Conservation (phyloP, 805 yeast genomes). For the Hanseniaspora pseudoguilliermondii region DNA sequence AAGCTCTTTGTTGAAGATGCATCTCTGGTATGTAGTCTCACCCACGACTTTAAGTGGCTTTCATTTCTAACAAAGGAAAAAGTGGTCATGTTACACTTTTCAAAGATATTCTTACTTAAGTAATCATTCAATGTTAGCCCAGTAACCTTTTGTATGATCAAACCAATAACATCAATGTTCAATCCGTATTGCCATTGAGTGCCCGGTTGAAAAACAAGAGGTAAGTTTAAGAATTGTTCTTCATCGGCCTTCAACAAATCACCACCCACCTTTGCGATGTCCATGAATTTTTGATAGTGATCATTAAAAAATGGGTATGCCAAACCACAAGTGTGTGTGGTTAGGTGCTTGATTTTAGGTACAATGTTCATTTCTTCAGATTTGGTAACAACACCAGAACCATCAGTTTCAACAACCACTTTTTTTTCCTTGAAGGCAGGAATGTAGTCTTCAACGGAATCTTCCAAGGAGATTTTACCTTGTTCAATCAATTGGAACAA, state of each 20-base stretch:
- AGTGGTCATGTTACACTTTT: slow-evolving; percentile 22
- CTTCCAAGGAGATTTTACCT: slow-evolving; percentile 25
- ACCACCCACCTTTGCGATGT: slow-evolving; percentile 14
- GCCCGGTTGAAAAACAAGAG: slow-evolving; percentile 28
- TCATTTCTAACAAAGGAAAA: slow-evolving; percentile 19
- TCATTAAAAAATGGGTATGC: slow-evolving; percentile 26
- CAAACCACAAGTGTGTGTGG: slow-evolving; percentile 31
- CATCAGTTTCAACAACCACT: slow-evolving; percentile 20
- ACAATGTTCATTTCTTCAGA: slow-evolving; percentile 19
- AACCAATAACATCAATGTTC: slow-evolving; percentile 28
- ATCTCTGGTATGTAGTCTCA: slow-evolving; percentile 18
- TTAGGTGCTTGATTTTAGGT: slow-evolving; percentile 25
- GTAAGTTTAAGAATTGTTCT: slow-evolving; percentile 18
- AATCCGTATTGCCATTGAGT: slow-evolving; percentile 27
- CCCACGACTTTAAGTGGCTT: slow-evolving; percentile 15
- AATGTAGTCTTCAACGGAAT: slow-evolving; percentile 22
- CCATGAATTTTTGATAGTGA: slow-evolving; percentile 15
- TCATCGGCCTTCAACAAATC: slow-evolving; percentile 16
- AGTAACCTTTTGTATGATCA: slow-evolving; percentile 21
- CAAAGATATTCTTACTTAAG: slow-evolving; percentile 21
- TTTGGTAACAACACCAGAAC: slow-evolving; percentile 17
- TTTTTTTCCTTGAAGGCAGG: slow-evolving; percentile 22
- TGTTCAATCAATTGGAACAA: slow-evolving; percentile 26
- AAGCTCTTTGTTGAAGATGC: slow-evolving; percentile 15
- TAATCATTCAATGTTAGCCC: slow-evolving; percentile 23